These are phyloP conservation scores for Fagopyrum homotropicum DNA, from an alignment of 148 eudicot genomes.

Conservation along the genomic window DNA sequence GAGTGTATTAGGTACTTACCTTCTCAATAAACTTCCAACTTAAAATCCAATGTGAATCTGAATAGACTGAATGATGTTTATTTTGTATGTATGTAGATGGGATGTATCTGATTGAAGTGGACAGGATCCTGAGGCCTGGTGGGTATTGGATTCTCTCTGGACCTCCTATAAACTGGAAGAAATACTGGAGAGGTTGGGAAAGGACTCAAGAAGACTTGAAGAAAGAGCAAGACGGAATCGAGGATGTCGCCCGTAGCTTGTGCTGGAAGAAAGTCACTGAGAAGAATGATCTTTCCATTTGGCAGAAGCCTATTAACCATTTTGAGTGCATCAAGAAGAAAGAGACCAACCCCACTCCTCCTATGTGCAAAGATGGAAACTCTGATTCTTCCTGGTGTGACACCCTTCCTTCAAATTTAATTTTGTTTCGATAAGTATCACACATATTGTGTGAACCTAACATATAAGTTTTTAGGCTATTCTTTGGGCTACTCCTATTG, in stretches of 20 bases:
- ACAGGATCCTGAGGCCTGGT: constrained; percentile 85
- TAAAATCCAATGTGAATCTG: neutral
- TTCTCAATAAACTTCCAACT: neutral
- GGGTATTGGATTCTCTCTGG: constrained; percentile 98
- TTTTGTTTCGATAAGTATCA: too few relatives aligned
- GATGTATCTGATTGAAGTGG: constrained; percentile 80
- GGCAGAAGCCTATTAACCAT: constrained; percentile 92
- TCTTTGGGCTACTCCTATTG: too few relatives aligned
- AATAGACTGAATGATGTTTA: neutral
- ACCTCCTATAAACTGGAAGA: constrained; percentile 84
- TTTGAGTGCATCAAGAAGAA: constrained; percentile 48
- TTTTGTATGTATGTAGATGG: constrained; percentile 47
- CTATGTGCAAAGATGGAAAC: constrained; percentile 63
- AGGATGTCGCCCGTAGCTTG: constrained; percentile 52
- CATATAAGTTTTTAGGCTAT: too few relatives aligned
- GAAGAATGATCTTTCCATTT: constrained; percentile 67
- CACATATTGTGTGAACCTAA: too few relatives aligned
- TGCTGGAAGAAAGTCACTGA: constrained; percentile 88
- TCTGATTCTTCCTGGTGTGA: constrained; percentile 63
- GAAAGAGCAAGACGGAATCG: constrained; percentile 82
- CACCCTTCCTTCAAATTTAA: too few relatives aligned
- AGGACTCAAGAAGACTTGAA: constrained; percentile 79
- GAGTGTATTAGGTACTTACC: constrained; percentile 46
- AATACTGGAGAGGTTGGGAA: constrained; percentile 91
- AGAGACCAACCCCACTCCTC: constrained; percentile 31